A percentile compares a stretch with the other conserved stretches of the same genome.
phyloP scores from a whole-genome alignment of 2,329 filamentous ascomycete species.

The Aspergillus sp. region DNA sequence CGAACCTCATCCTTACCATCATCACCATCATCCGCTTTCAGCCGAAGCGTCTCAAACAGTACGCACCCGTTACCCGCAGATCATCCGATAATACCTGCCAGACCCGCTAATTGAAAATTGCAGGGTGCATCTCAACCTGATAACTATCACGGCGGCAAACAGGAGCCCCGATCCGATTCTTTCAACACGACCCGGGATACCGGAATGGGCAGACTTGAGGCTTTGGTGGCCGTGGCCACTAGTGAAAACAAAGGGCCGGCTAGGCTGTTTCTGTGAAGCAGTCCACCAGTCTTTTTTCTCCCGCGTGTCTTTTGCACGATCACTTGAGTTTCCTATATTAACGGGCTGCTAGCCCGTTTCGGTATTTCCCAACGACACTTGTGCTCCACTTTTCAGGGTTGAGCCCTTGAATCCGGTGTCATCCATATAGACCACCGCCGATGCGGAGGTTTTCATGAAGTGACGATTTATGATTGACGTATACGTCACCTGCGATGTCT shows the following conservation, averaged over 20 bases:
- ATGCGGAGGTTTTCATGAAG: constrained; percentile 22
- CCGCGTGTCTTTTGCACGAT: constrained; percentile 1
- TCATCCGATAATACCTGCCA: constrained; percentile 16
- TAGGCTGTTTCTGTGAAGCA: constrained; percentile 24
- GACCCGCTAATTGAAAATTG: constrained; percentile 21
- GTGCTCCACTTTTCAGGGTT: neutral
- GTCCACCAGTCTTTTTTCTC: neutral
- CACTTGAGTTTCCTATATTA: constrained; percentile 1
- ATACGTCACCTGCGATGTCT: constrained; percentile 14
- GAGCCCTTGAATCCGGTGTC: neutral
- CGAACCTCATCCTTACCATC: constrained; percentile 22
- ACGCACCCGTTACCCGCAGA: constrained; percentile 22
- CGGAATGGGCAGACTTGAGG: constrained; percentile 43
- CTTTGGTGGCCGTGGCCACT: constrained; percentile 44
- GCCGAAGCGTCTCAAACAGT: constrained; percentile 34
- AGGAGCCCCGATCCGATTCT: constrained; percentile 20
- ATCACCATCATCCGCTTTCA: constrained; percentile 27
- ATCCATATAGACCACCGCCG: constrained; percentile 3
- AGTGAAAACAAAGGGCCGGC: constrained; percentile 36
- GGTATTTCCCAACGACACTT: neutral
- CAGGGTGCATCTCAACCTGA: constrained; percentile 24
- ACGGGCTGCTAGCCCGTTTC: no score
- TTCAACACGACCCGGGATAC: constrained; percentile 24
- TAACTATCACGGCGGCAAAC: constrained; percentile 21
- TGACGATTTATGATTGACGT: constrained; percentile 33